A percentile compares a stretch with the other conserved stretches of the same genome.
Conservation (phyloP, 345 rosid species). For the Gossypium bickii region DNA sequence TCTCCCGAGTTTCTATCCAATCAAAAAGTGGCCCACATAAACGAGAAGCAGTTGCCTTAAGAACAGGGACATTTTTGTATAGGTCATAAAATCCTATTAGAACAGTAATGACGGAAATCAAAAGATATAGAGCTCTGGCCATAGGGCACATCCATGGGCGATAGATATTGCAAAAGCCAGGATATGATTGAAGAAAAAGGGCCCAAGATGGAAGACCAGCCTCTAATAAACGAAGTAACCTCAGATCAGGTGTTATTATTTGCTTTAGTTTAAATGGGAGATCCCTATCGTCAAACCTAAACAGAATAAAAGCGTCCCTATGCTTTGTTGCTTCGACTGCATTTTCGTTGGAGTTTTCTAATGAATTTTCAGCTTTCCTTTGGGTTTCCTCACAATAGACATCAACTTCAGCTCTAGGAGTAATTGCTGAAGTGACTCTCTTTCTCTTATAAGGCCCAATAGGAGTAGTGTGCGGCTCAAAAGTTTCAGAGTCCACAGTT, state of each 20-base stretch:
- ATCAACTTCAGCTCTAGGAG: slow-evolving; percentile 51
- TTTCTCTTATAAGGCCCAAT: slow-evolving; percentile 77
- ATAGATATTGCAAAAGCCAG: slow-evolving; percentile 82
- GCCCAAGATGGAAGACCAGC: slow-evolving; percentile 99
- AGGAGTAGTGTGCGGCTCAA: slow-evolving; percentile 59
- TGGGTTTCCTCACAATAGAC: slow-evolving; percentile 59
- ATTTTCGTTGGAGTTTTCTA: slow-evolving; percentile 29
- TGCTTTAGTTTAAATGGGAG: slow-evolving; percentile 77
- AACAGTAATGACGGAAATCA: slow-evolving; percentile 70
- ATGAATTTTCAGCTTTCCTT: slow-evolving; percentile 30
- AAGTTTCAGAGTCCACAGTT: slow-evolving; percentile 22
- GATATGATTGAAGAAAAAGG: slow-evolving; percentile 93
- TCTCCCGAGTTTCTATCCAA: slow-evolving; percentile 98
- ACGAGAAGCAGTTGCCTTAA: slow-evolving; percentile 82
- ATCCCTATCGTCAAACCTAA: slow-evolving; percentile 69
- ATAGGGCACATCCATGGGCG: slow-evolving; percentile 99
- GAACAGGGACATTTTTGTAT: slow-evolving; percentile 95
- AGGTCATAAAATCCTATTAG: slow-evolving; percentile 90
- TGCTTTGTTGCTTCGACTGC: slow-evolving; percentile 52
- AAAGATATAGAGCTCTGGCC: slow-evolving; percentile 80
- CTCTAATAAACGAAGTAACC: slow-evolving; percentile 82
- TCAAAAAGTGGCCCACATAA: slow-evolving; percentile 87
- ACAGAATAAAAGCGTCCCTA: slow-evolving; percentile 64
- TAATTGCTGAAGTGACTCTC: slow-evolving; percentile 43
- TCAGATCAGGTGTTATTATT: slow-evolving; percentile 66